These are phyloP conservation scores for Fusarium sp. DNA, from an alignment of 2,329 filamentous ascomycete genomes.

Conservation along the genomic window DNA sequence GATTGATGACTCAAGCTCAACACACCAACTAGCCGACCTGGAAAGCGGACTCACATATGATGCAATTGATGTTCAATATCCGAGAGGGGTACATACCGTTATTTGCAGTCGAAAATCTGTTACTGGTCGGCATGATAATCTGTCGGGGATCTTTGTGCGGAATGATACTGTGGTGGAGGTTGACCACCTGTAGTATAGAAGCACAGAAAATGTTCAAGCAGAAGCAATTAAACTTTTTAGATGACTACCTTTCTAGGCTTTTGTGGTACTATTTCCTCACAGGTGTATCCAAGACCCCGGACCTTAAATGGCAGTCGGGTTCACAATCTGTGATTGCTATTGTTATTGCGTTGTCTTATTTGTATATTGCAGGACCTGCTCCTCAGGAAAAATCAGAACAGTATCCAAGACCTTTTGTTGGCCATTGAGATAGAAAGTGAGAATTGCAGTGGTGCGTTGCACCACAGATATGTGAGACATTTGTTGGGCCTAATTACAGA, in stretches of 20 bases:
- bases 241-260: background rate
- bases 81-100: conserved; percentile 13
- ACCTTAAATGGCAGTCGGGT: too few relatives aligned
- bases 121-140: background rate
- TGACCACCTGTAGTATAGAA: background rate
- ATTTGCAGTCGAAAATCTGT: conserved; percentile 18
- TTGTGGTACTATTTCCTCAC: background rate
- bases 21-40: conserved; percentile 24
- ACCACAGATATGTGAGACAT: background rate
- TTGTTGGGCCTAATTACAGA: background rate
- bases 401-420: too few relatives aligned
- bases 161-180: conserved; percentile 32
- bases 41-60: conserved; percentile 7
- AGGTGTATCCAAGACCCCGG: too few relatives aligned
- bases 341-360: too few relatives aligned
- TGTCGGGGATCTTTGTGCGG: conserved; percentile 13
- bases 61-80: background rate
- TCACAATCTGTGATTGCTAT: too few relatives aligned
- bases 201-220: background rate
- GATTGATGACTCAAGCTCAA: conserved; percentile 33
- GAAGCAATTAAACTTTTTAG: background rate
- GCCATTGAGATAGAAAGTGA: too few relatives aligned
- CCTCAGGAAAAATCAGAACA: too few relatives aligned
- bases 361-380: too few relatives aligned
- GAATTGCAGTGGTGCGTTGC: background rate